A percentile compares a stretch with the other conserved stretches of the same genome.
phyloP scores from a whole-genome alignment of 73 alveolate genomes.

The Symbiodinium pilosum region DNA sequence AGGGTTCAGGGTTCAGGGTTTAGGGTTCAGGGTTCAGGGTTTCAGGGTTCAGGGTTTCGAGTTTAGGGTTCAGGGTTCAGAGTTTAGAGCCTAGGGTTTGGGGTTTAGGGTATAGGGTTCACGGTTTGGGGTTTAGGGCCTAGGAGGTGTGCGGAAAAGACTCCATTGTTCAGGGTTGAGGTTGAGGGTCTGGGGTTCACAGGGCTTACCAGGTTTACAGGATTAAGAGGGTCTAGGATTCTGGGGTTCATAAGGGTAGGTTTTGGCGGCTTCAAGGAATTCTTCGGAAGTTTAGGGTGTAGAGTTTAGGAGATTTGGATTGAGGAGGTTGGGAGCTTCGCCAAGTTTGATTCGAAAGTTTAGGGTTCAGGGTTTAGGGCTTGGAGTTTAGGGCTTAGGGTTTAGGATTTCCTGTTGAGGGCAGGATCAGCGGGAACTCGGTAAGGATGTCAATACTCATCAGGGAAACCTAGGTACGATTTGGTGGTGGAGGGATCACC shows the following conservation, averaged over 20 bases:
- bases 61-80: background rate
- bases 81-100: background rate
- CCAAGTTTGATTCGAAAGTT: too few species aligned
- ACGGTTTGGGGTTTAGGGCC: background rate
- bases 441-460: too few species aligned
- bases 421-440: too few species aligned
- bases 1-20: background rate
- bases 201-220: background rate
- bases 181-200: background rate
- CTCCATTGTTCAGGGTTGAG: background rate
- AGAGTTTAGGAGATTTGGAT: background rate
- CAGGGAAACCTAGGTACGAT: too few species aligned
- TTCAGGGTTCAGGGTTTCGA: background rate
- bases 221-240: background rate
- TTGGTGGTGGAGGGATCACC: too few species aligned
- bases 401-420: too few species aligned
- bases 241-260: background rate
- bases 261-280: background rate
- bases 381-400: too few species aligned
- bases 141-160: background rate
- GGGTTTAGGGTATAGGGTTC: background rate
- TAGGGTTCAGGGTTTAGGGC: too few species aligned
- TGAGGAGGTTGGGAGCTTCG: background rate
- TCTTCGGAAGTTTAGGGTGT: background rate
- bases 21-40: background rate